Conservation (phyloP, 768 basidiomycete species). For the Cyclocybe cylindracea region DNA sequence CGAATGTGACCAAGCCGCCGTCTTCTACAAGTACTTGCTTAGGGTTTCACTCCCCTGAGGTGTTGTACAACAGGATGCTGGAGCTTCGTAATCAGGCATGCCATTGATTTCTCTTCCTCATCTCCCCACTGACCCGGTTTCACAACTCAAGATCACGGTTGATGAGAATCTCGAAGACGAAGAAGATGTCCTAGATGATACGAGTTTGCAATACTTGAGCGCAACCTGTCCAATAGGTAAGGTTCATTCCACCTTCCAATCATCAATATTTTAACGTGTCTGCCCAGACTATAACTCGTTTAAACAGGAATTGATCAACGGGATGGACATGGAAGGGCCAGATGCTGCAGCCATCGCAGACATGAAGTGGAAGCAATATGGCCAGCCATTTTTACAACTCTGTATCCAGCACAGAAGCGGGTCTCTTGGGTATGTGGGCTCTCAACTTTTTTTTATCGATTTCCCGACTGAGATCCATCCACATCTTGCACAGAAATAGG, state of each 20-base stretch:
- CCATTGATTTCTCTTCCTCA: conserved; percentile 1
- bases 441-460: too few relatives aligned
- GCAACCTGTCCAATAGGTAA: conserved; percentile 42
- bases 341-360: conserved; percentile 43
- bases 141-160: conserved; percentile 26
- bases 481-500: not conserved
- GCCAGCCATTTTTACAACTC: conserved; percentile 36
- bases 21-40: conserved; percentile 9
- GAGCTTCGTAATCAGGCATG: conserved; percentile 26
- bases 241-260: not conserved
- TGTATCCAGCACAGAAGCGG: conserved; percentile 32
- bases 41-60: conserved; percentile 16
- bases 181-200: conserved; percentile 36
- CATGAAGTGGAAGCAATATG: conserved; percentile 31
- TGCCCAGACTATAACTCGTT: conserved; percentile 37
- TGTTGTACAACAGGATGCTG: conserved; percentile 26
- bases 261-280: not conserved
- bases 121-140: conserved; percentile 1
- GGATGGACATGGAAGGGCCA: conserved; percentile 29
- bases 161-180: conserved; percentile 22
- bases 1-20: not conserved
- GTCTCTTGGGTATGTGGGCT: conserved; percentile 1
- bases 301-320: conserved; percentile 34
- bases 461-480: too few relatives aligned
- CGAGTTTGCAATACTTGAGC: conserved; percentile 37